Conservation (phyloP, 495 filamentous ascomycete species). For the Chlorociboria aeruginascens region DNA sequence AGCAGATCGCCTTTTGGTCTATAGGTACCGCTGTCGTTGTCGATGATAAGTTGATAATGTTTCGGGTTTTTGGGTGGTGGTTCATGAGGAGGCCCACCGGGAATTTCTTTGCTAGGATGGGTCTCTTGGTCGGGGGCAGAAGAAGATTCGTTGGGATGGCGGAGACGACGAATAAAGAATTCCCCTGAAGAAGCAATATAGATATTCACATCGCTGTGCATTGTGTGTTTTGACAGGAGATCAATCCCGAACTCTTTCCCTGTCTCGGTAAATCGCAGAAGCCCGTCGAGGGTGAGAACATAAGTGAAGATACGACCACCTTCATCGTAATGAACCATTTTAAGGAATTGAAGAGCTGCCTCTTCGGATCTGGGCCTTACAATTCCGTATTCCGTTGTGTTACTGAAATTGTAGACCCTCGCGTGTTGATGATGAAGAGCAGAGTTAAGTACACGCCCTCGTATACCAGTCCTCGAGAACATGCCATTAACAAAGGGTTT, state of each 20-base stretch:
- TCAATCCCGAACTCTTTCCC: slow-evolving; percentile 92
- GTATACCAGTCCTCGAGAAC: slow-evolving; percentile 66
- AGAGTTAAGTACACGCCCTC: slow-evolving; percentile 67
- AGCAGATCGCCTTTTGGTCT: slow-evolving; percentile 67
- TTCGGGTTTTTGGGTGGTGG: slow-evolving; percentile 26
- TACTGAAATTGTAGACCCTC: slow-evolving; percentile 79
- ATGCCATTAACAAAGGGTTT: slow-evolving; percentile 79
- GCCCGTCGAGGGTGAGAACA: slow-evolving; percentile 74
- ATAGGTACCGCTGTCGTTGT: slow-evolving; percentile 93
- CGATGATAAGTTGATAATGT: slow-evolving; percentile 80
- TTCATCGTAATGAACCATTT: slow-evolving; percentile 74
- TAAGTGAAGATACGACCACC: slow-evolving; percentile 86
- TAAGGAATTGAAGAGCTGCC: slow-evolving; percentile 66
- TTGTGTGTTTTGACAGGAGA: slow-evolving; percentile 82
- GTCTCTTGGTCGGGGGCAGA: slow-evolving; percentile 24
- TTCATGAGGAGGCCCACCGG: slow-evolving; percentile 19
- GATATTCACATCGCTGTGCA: slow-evolving; percentile 83
- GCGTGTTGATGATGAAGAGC: slow-evolving; percentile 83
- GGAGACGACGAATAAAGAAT: slow-evolving; percentile 67
- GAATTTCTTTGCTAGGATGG: slow-evolving; percentile 12
- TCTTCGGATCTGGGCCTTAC: slow-evolving; percentile 40
- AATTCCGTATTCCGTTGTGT: slow-evolving; percentile 53
- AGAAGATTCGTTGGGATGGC: slow-evolving; percentile 20
- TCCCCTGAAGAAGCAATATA: slow-evolving; percentile 89
- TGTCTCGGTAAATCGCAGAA: slow-evolving; percentile 85